phyloP scores from a whole-genome alignment of 1,284 basidiomycete genomes.

The Ganoderma multipileum region DNA sequence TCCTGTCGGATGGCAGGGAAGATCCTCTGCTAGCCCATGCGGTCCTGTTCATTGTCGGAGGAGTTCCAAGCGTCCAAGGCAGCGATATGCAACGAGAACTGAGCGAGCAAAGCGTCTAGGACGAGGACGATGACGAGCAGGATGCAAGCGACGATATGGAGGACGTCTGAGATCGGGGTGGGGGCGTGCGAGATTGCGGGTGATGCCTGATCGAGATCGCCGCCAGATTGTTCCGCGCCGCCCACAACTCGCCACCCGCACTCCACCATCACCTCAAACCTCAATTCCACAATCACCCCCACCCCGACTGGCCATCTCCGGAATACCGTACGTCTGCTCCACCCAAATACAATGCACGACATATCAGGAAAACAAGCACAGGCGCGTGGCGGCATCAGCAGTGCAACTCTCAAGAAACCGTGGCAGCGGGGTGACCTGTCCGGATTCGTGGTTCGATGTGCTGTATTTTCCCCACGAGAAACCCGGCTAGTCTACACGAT shows the following conservation, averaged over 20 bases:
- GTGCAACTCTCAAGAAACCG: neutral
- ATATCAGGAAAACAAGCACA: conserved; percentile 1
- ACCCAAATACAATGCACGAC: neutral
- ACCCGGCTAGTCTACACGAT: neutral
- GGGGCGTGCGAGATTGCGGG: conserved; percentile 2
- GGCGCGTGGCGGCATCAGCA: neutral
- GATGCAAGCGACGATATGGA: conserved; percentile 2
- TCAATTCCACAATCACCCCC: neutral
- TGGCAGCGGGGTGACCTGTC: neutral
- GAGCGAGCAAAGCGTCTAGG: conserved; percentile 2
- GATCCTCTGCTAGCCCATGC: conserved; percentile 35
- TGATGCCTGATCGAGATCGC: conserved; percentile 14
- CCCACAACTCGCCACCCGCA: conserved; percentile 7
- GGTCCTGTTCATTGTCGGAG: conserved; percentile 30
- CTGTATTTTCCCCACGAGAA: neutral
- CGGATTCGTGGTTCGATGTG: neutral
- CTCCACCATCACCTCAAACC: conserved; percentile 2
- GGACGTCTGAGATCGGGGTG: conserved; percentile 4
- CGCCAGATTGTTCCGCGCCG: conserved; percentile 15
- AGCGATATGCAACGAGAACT: neutral
- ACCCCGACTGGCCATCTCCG: neutral
- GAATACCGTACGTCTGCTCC: conserved; percentile 2
- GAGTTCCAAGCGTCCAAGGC: neutral
- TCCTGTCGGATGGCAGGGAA: conserved; percentile 38
- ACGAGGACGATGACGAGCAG: conserved; percentile 5